A percentile compares a stretch with the other conserved stretches of the same genome.
Evolutionary conservation across 306 rosid genomes (phyloP).

Genomic region (Cyclanthera cordifolia): DNA sequence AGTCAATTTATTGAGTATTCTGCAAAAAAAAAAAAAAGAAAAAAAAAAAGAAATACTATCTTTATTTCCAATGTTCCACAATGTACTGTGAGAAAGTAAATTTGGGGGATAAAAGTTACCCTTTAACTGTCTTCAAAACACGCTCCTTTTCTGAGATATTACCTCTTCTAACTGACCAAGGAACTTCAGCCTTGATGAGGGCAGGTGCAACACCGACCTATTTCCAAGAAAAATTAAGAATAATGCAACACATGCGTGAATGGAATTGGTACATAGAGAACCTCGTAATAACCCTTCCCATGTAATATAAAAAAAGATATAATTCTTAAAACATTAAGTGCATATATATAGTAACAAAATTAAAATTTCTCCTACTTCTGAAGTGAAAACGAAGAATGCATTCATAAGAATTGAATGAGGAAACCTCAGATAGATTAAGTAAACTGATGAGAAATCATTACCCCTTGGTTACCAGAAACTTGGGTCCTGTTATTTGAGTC

Average conservation of each 20-base stretch:
- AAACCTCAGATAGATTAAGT: neutral
- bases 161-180: constrained; percentile 33
- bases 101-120: constrained; percentile 15
- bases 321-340: neutral
- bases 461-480: constrained; percentile 34
- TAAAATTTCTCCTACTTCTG: neutral
- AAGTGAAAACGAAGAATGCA: neutral
- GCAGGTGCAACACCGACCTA: constrained; percentile 25
- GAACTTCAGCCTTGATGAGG: constrained; percentile 30
- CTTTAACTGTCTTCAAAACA: constrained; percentile 31
- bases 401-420: neutral
- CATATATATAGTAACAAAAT: neutral
- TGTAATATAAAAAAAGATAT: neutral
- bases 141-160: constrained; percentile 30
- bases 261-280: neutral
- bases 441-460: constrained; percentile 13
- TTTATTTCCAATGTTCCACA: neutral
- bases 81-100: neutral
- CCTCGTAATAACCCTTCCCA: neutral
- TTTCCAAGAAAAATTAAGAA: neutral
- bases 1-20: constrained; percentile 37
- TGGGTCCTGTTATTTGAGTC: constrained; percentile 20
- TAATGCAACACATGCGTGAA: neutral
- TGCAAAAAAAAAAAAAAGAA: constrained; percentile 9
- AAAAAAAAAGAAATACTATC: neutral